Evolutionary conservation across 73 alveolate genomes (phyloP).

Genomic region (Paramecium primaurelia): DNA sequence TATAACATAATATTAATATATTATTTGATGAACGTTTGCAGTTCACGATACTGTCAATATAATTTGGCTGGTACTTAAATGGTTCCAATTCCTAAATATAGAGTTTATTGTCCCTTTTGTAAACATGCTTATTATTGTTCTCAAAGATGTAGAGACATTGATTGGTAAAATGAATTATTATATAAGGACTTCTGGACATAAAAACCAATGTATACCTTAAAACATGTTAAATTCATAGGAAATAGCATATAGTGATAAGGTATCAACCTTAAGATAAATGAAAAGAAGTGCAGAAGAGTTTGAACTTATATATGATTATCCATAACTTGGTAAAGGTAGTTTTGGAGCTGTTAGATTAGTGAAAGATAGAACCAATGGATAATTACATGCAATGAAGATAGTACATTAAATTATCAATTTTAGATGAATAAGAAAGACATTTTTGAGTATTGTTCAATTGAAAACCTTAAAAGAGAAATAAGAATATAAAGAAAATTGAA

Average conservation of each 20-base stretch:
- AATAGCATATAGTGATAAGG: slow-evolving; percentile 36
- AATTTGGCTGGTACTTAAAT: not conserved
- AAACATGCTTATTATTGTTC: not conserved
- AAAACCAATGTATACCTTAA: slow-evolving; percentile 2
- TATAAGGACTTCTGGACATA: slow-evolving; percentile 40
- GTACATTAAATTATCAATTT: not conserved
- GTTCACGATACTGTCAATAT: slow-evolving; percentile 28
- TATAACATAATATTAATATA: not conserved
- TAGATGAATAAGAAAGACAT: slow-evolving; percentile 51
- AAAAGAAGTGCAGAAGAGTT: slow-evolving; percentile 40
- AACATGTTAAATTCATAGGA: slow-evolving; percentile 24
- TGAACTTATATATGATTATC: slow-evolving; percentile 31
- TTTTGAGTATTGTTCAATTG: slow-evolving; percentile 55
- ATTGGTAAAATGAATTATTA: not conserved
- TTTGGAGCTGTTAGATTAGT: slow-evolving; percentile 59
- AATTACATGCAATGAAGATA: slow-evolving; percentile 55
- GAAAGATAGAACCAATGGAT: slow-evolving; percentile 55
- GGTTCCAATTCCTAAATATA: not conserved
- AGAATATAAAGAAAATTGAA: slow-evolving; percentile 88
- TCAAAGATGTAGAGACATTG: slow-evolving; percentile 11
- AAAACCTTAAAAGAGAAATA: slow-evolving; percentile 75
- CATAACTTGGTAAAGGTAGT: slow-evolving; percentile 53
- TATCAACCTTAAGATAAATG: slow-evolving; percentile 22
- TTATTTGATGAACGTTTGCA: slow-evolving; percentile 31
- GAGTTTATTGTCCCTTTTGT: not conserved